Base-by-base conservation (phyloP, 805 yeast species). In the Kodamaea kakaduensis region DNA sequence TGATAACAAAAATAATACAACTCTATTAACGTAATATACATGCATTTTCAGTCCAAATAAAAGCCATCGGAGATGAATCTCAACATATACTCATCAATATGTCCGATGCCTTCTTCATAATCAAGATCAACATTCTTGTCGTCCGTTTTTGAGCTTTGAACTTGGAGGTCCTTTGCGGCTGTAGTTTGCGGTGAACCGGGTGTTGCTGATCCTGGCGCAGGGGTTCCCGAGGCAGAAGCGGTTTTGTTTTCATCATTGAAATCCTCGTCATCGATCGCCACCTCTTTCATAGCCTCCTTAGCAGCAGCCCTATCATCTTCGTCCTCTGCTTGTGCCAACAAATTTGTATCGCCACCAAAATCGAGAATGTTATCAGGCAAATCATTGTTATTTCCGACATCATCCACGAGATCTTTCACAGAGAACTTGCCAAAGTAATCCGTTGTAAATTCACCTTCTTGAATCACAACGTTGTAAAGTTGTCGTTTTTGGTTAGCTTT, bases 401-500 rank as follows among this genome's bases (percentile, higher is more conserved):
- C 81, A 18, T 94, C 94, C 2, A 90, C 73, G 43, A 90, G 64
- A 54, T 90, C 97, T 41, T 79, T 74, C 5, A 89, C 90, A 0
- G 96, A 84, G 34, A 89, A 67, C 52, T 85, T 85, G 19, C 88
- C 83, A 55, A 94, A 84, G 57, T 89, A 93, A 56, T 94, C 98
- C 0, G 98, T 94, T 0, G 97, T 93, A 62, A 93, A 93, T 48
- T 90, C 97, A 56, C 98, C 98, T 35, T 89, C 96, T 63, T 93
- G 97, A 48, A 93, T 93, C 36, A 90, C 90, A 21, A 90, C 95
- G 57, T 87, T 86, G 61, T 90, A 97, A 49, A 90, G 72, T 50
- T 88, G 88, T 51, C 95, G 72, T 70, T 90, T 90, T 59, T 90
- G 97, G 50, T 89, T 88, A 2, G 97, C 97, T 57, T 90, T 90